Evolutionary conservation across 2,329 filamentous ascomycete genomes (phyloP), one percentile per base, ranked within the genome.

Genomic region (Iodosphaeria phyllophila): DNA sequence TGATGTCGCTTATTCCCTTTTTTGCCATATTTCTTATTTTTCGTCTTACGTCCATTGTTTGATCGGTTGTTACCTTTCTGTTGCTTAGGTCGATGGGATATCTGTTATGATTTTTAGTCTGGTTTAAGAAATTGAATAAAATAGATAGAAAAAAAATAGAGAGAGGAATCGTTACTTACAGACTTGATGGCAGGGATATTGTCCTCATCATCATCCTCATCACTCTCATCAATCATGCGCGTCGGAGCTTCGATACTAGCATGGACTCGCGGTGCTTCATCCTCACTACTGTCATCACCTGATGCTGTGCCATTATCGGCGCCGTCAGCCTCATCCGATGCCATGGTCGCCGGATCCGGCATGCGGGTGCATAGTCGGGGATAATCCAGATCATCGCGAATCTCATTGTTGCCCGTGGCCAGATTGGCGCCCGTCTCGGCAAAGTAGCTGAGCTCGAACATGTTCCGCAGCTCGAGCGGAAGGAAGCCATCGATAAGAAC

Each of bases 391-490:
- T 58, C 58, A 11, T 72, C 62, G 10, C 71, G 62, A 3, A 77
- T 50, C 3, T 51, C 52, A 13, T 64, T 64, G 64, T 73, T 84
- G 1, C 77, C 79, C 4, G 68, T 73, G 0, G 78, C 74, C 8
- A 91, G 56, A 12, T 60, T 48, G 13, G 71, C 64, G 13, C 61
- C 60, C 2, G 51, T 48, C 26, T 63, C 62, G 13, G 52, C 46
- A 31, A 74, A 69, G 39, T 77, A 76, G 42, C 71, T 70, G 35
- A 92, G 51, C 9, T 77, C 68, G 42, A 95, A 95, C 10, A 93
- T 52, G 29, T 69, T 73, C 40, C 72, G 74, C 19, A 78, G 56
- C 12, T 58, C 50, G 2, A 64, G 52, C 1, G 67, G 62, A 13
- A 95, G 63, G 32, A 67, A 72, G 27, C 46, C 55, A 29, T 43